A percentile compares a stretch with the other conserved stretches of the same genome.
phyloP scores from a whole-genome alignment of 768 basidiomycete species.

The Boletus rubroflammeus region DNA sequence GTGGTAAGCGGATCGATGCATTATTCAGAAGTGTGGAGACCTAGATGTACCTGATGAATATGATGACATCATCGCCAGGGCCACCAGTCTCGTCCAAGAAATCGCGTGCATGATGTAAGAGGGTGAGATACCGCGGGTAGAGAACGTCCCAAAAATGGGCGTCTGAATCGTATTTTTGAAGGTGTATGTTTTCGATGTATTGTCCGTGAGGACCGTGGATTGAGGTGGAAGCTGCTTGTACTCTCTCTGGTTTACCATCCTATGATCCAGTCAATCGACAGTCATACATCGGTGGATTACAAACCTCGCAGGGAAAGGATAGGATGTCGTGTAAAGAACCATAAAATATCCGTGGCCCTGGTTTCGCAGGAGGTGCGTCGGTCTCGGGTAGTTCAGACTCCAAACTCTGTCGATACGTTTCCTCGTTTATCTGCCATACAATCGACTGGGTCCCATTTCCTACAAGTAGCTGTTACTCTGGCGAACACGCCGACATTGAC shows the following conservation, averaged over 20 bases:
- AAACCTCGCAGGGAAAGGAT: conserved; percentile 88
- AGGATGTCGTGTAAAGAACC: conserved; percentile 90
- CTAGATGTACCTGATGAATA: conserved; percentile 75
- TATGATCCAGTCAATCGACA: conserved; percentile 29
- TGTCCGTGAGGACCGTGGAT: too few relatives aligned
- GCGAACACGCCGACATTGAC: neutral
- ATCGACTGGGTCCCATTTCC: conserved; percentile 96
- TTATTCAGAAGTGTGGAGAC: neutral
- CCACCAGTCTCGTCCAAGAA: conserved; percentile 68
- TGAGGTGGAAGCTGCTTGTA: conserved; percentile 27
- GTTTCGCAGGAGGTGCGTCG: conserved; percentile 29
- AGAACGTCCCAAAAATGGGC: conserved; percentile 33
- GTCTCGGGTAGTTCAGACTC: conserved; percentile 39
- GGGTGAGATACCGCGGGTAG: conserved; percentile 44
- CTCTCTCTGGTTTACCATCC: conserved; percentile 75
- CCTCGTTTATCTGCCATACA: conserved; percentile 88
- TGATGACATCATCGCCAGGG: conserved; percentile 62
- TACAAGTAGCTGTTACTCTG: conserved; percentile 24
- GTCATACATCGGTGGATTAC: neutral
- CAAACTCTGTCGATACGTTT: conserved; percentile 66
- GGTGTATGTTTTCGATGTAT: conserved; percentile 29
- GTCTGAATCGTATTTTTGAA: neutral
- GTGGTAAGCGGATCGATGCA: neutral
- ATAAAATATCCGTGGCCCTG: conserved; percentile 71
- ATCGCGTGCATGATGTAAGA: conserved; percentile 64